Evolutionary conservation across 306 rosid species (phyloP).

Genomic region (Dalbergia cultrata): DNA sequence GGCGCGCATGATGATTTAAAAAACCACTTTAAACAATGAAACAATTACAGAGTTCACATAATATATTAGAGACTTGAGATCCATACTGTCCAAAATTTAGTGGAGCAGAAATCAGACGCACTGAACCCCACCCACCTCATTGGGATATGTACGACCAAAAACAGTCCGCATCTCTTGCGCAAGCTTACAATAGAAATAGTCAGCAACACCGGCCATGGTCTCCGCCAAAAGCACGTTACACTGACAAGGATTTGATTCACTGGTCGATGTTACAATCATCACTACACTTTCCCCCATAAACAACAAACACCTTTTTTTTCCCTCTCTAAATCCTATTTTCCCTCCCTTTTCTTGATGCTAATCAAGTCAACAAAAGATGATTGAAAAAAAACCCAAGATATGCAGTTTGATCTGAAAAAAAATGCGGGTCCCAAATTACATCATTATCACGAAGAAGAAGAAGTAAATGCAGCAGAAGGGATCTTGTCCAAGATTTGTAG

Average conservation of each 20-base stretch:
- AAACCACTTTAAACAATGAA: neutral
- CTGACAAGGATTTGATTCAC: conserved; percentile 46
- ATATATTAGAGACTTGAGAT: conserved; percentile 25
- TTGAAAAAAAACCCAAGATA: neutral
- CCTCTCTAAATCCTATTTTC: conserved; percentile 28
- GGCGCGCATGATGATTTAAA: conserved; percentile 29
- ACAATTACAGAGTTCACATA: neutral
- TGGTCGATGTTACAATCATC: conserved; percentile 35
- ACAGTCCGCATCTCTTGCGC: neutral
- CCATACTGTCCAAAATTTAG: conserved; percentile 4
- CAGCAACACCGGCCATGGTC: conserved; percentile 25
- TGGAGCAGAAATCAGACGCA: conserved; percentile 20
- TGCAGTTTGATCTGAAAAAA: conserved; percentile 40
- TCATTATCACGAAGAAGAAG: conserved; percentile 37
- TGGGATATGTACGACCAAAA: conserved; percentile 1
- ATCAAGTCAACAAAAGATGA: conserved; percentile 50
- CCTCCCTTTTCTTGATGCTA: conserved; percentile 21
- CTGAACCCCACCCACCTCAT: neutral
- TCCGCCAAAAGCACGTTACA: conserved; percentile 34
- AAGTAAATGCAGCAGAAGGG: neutral
- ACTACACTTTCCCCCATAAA: conserved; percentile 17
- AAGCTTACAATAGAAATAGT: neutral
- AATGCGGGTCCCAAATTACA: conserved; percentile 37
- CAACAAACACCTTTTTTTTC: conserved; percentile 24
- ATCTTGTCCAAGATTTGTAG: conserved; percentile 68